These are phyloP conservation scores for Hanseniaspora uvarum DNA, from an alignment of 1,139 yeast genomes.

Conservation along the genomic window DNA sequence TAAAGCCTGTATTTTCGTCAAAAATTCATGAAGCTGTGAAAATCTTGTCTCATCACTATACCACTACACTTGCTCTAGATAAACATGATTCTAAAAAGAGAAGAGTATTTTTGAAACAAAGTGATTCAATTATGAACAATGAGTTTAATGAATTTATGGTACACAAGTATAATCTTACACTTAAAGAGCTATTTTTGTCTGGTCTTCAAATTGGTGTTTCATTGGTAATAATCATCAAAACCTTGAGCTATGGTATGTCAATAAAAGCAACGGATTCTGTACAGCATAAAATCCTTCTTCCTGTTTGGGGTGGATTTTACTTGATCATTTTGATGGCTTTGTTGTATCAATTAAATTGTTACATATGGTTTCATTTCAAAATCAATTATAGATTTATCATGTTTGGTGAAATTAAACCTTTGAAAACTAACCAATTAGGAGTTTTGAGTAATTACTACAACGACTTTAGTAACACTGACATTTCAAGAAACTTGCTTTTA, in stretches of 20 bases:
- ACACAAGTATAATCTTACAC: conserved; percentile 29
- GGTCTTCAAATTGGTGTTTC: conserved; percentile 67
- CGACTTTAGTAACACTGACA: conserved; percentile 31
- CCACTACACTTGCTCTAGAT: conserved; percentile 19
- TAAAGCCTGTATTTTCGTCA: conserved; percentile 55
- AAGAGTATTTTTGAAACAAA: conserved; percentile 11
- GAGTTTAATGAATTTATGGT: conserved; percentile 30
- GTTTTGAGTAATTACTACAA: conserved; percentile 29
- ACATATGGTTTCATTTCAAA: conserved; percentile 61
- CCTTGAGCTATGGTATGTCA: conserved; percentile 32
- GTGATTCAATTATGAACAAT: conserved; percentile 25
- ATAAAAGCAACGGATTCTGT: conserved; percentile 27
- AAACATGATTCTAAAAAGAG: conserved; percentile 27
- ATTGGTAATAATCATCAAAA: conserved; percentile 39
- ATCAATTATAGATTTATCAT: conserved; percentile 87
- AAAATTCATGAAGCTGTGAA: conserved; percentile 33
- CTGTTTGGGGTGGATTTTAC: conserved; percentile 88
- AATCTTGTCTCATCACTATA: conserved; percentile 17
- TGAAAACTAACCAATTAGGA: conserved; percentile 45
- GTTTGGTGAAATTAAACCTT: conserved; percentile 46
- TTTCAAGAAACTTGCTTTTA: conserved; percentile 37
- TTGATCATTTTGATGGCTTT: conserved; percentile 48
- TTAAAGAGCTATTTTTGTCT: conserved; percentile 40
- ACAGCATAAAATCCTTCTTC: conserved; percentile 49
- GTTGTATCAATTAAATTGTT: conserved; percentile 58